Percentiles rank a stretch among this genome's conserved stretches.
These are phyloP conservation scores for Yamadazyma takamatsuzukensis DNA, from an alignment of 805 yeast species.

Conservation along the genomic window DNA sequence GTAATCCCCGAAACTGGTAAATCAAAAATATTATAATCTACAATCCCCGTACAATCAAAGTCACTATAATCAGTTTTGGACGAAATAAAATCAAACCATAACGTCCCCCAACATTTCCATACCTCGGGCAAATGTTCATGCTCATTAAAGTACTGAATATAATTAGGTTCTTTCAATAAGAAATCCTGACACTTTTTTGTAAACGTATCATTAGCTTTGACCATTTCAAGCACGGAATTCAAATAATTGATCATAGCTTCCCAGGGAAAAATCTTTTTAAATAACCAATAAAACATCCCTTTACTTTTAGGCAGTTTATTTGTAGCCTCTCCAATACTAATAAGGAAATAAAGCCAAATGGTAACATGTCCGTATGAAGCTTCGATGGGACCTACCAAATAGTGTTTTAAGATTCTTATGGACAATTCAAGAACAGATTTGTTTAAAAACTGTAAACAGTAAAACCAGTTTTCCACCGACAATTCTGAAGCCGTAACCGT, in stretches of 20 bases:
- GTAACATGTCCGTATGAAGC: slow-evolving; percentile 70
- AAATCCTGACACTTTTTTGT: slow-evolving; percentile 18
- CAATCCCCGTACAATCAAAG: slow-evolving; percentile 53
- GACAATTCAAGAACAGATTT: slow-evolving; percentile 65
- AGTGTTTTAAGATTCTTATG: slow-evolving; percentile 63
- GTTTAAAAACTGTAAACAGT: slow-evolving; percentile 52
- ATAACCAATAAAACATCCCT: slow-evolving; percentile 46
- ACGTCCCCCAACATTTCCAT: slow-evolving; percentile 82
- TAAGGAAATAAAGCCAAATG: slow-evolving; percentile 72
- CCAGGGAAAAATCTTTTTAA: slow-evolving; percentile 66
- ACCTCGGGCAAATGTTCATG: slow-evolving; percentile 69
- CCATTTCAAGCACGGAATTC: slow-evolving; percentile 49
- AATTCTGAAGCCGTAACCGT: slow-evolving; percentile 32
- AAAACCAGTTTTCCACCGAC: slow-evolving; percentile 49
- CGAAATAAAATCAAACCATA: slow-evolving; percentile 67
- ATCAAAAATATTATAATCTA: slow-evolving; percentile 52
- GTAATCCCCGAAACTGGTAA: slow-evolving; percentile 59
- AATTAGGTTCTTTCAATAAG: slow-evolving; percentile 26
- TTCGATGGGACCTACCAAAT: slow-evolving; percentile 66
- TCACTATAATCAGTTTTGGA: slow-evolving; percentile 51
- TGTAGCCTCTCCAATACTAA: slow-evolving; percentile 58
- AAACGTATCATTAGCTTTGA: slow-evolving; percentile 22
- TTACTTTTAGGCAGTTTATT: slow-evolving; percentile 43
- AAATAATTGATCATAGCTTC: slow-evolving; percentile 58
- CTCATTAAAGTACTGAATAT: slow-evolving; percentile 49